Percentiles rank a stretch among this genome's conserved stretches.
phyloP scores from a whole-genome alignment of 306 rosid species.

The Urtica urens region DNA sequence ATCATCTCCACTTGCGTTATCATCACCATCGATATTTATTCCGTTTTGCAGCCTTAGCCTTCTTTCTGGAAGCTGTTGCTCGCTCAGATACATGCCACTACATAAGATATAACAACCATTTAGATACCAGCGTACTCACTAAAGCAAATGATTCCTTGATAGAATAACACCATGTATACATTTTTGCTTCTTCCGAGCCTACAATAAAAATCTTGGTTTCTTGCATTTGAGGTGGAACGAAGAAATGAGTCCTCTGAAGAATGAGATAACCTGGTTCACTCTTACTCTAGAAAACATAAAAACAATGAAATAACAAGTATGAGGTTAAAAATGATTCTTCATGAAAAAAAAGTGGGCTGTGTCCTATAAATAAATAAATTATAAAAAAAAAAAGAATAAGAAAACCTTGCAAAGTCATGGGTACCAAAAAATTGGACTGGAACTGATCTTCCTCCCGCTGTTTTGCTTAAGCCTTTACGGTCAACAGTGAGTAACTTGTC shows the following conservation, averaged over 20 bases:
- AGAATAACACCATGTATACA: too few relatives aligned
- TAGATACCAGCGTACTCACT: neutral
- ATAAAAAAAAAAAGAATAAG: too few relatives aligned
- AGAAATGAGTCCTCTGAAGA: conserved; percentile 80
- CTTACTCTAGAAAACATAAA: conserved; percentile 52
- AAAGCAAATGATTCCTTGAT: too few relatives aligned
- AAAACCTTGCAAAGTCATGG: conserved; percentile 95
- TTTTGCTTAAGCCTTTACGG: conserved; percentile 60
- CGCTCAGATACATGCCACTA: conserved; percentile 58
- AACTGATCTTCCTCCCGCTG: conserved; percentile 63
- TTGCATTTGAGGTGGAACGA: conserved; percentile 85
- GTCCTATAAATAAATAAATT: too few relatives aligned
- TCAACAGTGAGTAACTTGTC: conserved; percentile 79
- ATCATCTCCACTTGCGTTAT: conserved; percentile 42
- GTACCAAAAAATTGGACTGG: conserved; percentile 97
- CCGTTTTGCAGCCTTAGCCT: conserved; percentile 74
- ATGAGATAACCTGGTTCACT: conserved; percentile 71
- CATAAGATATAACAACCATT: neutral
- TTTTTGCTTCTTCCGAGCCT: conserved; percentile 93
- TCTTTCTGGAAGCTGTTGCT: conserved; percentile 72
- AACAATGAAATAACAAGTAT: conserved; percentile 3
- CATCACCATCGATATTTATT: conserved; percentile 42
- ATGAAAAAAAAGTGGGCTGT: too few relatives aligned
- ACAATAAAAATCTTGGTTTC: conserved; percentile 56
- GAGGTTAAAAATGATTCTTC: neutral